These are phyloP conservation scores for Crithidia bombi DNA, from an alignment of 208 protist genomes.

Conservation along the genomic window DNA sequence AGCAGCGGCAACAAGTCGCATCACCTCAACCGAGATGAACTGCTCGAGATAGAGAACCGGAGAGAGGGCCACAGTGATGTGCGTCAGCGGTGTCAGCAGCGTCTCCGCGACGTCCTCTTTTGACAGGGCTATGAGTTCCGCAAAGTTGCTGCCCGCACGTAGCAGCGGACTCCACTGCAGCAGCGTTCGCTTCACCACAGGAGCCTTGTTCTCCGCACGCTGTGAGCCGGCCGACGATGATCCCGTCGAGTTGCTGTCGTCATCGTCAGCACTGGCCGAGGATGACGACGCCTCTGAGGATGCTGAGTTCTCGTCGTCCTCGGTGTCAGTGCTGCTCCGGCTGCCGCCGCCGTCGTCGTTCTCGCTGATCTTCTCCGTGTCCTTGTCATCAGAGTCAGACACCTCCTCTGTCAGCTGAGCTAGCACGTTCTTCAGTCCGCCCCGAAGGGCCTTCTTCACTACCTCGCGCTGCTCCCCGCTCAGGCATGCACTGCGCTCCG, in stretches of 20 bases:
- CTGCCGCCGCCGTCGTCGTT: neutral
- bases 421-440: conserved; percentile 36
- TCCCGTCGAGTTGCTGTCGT: conserved; percentile 8
- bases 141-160: conserved; percentile 27
- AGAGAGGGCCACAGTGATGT: conserved; percentile 54
- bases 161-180: conserved; percentile 53
- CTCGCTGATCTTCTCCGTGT: neutral
- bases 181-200: conserved; percentile 36
- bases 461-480: conserved; percentile 34
- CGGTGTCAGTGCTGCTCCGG: no score
- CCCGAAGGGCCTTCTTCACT: conserved; percentile 44
- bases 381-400: conserved; percentile 26
- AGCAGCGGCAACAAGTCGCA: conserved; percentile 56
- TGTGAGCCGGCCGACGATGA: neutral
- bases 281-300: neutral
- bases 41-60: conserved; percentile 74
- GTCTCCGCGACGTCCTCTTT: conserved; percentile 29
- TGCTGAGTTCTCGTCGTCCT: neutral
- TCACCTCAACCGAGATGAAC: conserved; percentile 75
- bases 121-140: conserved; percentile 38
- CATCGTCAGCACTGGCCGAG: neutral
- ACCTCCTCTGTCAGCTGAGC: conserved; percentile 32
- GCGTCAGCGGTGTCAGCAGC: conserved; percentile 37
- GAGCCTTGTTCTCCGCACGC: conserved; percentile 30
- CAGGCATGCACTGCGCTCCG: conserved; percentile 11